A percentile compares a stretch with the other conserved stretches of the same genome.
phyloP scores from a whole-genome alignment of 805 yeast genomes.

The Saccharomyces eubayanus region DNA sequence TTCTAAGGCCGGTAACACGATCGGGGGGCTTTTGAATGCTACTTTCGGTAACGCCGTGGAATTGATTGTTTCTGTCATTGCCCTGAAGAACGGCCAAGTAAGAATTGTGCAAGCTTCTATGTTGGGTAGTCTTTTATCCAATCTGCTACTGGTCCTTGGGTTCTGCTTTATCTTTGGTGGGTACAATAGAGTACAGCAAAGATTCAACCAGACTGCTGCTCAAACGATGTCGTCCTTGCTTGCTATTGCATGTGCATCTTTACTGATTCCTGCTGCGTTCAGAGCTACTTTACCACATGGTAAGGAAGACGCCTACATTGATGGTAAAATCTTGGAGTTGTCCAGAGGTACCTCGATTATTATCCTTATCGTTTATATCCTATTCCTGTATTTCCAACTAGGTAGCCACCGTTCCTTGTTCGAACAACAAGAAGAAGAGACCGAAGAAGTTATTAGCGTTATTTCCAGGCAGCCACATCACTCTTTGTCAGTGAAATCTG shows the following conservation, averaged over 20 bases:
- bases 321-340: conserved; percentile 50
- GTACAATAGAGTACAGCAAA: conserved; percentile 72
- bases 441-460: conserved; percentile 29
- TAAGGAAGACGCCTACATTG: conserved; percentile 30
- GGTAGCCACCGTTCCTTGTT: conserved; percentile 75
- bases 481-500: conserved; percentile 42
- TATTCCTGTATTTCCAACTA: conserved; percentile 81
- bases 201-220: conserved; percentile 91
- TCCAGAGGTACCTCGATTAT: conserved; percentile 84
- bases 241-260: conserved; percentile 83
- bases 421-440: conserved; percentile 43
- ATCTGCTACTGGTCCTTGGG: conserved; percentile 84
- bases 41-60: conserved; percentile 98
- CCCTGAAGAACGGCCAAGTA: conserved; percentile 75
- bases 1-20: conserved; percentile 78
- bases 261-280: conserved; percentile 93
- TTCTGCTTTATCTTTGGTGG: conserved; percentile 94
- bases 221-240: conserved; percentile 94
- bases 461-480: conserved; percentile 15
- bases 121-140: conserved; percentile 90
- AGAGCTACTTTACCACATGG: conserved; percentile 60
- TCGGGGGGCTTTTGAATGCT: conserved; percentile 92
- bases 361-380: conserved; percentile 63
- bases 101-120: conserved; percentile 94
- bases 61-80: conserved; percentile 87